phyloP scores from a whole-genome alignment of 208 protist genomes.

The Acanthamoeba castellanii region DNA sequence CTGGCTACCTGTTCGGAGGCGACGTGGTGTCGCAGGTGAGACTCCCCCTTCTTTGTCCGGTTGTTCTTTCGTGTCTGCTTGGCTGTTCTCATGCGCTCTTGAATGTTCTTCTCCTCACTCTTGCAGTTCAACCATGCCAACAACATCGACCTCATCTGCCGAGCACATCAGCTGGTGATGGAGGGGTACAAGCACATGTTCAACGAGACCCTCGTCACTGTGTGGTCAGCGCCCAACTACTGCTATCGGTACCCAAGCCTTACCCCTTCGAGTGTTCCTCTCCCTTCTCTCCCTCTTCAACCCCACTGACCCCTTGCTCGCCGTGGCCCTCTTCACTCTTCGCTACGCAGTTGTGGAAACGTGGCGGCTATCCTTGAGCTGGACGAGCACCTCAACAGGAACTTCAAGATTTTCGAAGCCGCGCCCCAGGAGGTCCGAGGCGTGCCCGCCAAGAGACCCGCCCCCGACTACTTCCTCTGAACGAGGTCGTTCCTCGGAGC shows the following conservation, averaged over 20 bases:
- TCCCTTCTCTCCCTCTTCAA: too few relatives aligned
- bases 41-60: slow-evolving; percentile 27
- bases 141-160: slow-evolving; percentile 91
- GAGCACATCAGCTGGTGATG: slow-evolving; percentile 94
- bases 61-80: background rate
- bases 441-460: slow-evolving; percentile 87
- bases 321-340: too few relatives aligned
- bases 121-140: slow-evolving; percentile 91
- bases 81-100: too few relatives aligned
- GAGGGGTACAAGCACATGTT: slow-evolving; percentile 96
- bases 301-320: too few relatives aligned
- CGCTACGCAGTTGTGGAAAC: too few relatives aligned
- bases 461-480: slow-evolving; percentile 90
- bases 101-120: too few relatives aligned
- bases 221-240: slow-evolving; percentile 96
- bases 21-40: slow-evolving; percentile 94
- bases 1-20: slow-evolving; percentile 94
- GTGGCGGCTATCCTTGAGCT: slow-evolving; percentile 92
- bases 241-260: slow-evolving; percentile 89
- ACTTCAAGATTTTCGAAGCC: slow-evolving; percentile 89
- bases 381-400: slow-evolving; percentile 85
- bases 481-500: background rate
- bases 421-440: slow-evolving; percentile 91
- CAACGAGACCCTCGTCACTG: slow-evolving; percentile 91
- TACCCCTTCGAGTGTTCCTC: too few relatives aligned